Base-by-base conservation (phyloP, 2,329 filamentous ascomycete species). In the Fusarium pseudoanthophilum region DNA sequence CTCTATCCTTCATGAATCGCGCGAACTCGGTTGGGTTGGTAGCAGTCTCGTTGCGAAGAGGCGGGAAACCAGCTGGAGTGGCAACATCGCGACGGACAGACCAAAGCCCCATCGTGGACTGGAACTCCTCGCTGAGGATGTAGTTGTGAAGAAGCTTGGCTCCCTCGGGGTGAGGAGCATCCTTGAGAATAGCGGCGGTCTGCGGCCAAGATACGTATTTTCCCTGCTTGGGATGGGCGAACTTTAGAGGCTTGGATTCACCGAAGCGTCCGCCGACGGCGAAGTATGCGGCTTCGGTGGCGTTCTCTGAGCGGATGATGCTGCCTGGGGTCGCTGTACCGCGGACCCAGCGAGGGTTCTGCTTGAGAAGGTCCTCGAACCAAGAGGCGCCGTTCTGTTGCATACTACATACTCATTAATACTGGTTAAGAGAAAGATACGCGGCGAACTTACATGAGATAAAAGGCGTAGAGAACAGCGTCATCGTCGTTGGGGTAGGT, bases 401-500 rank as follows among this genome's bases (percentile, higher is more conserved):
- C 66, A 84, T 74, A 21, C 81, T 84, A 4, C 6, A 34, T 4
- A n/a, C 0, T 18, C 11, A 18, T 51, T 4, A 70, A 42, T 7
- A 16, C 5, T 11, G 9, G 34, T 36, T 15, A 36, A 36, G 15
- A 36, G 34, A 4, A 6, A 15, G 4, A 9, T 13, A 5, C 24
- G 6, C 21, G 11, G 7, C 3, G 4, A 15, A 75, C 83, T 80
- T 77, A 85, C 83, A 89, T 83, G 4, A 87, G 78, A 45, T 87
- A 81, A 46, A 86, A 88, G 7, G 84, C 84, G 46, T 82, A 89
- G 1, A 87, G 79, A 5, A 89, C 84, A 1, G 88, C 87, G 60
- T 90, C 88, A 46, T 90, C 88, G 45, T 89, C 88, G 66, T 89
- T 88, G 15, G 88, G 88, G 63, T 89, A 89, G 1, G 87, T 88